Evolutionary conservation across 176 grass and related monocot species (phyloP), one percentile per base, ranked within the genome.

Genomic region (Themeda triandra): DNA sequence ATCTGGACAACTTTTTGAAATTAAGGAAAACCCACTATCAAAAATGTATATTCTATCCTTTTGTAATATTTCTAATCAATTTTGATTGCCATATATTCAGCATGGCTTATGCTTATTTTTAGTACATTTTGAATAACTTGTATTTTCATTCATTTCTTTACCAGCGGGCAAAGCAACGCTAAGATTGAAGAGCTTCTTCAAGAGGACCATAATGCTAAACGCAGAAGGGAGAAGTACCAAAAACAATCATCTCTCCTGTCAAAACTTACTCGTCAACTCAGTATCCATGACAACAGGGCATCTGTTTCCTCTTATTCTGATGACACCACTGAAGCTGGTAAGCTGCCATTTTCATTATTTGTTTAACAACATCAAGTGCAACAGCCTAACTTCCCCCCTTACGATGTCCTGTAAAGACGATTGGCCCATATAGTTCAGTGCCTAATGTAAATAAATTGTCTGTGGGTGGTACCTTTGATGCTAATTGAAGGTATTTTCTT

Each of bases 121-220:
- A 40, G 40, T 77, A 41, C 66, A 30, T 63, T 69, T 80, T 60
- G 37, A 69, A 85, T 73, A 60, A 5, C 13, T 76, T 12, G n/a
- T 80, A 77, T 77, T 63, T 64, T 27, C 53, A 69, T 29, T 68
- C n/a, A 32, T 86, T 90, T 72, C 29, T 74, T 9, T 37, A 66
- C 63, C 77, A 99, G 96, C 72, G 89, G 83, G 36, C 93, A 95
- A 87, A 96, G 90, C 88, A 94, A 83, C 30, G 88, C 53, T 30
- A 96, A 85, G 79, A 99, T 96, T 76, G 96, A 99, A 79, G 96
- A 96, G 81, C 90, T 99, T 67, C 88, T 96, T 59, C 87, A 90
- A 81, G 96, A 96, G 84, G 96, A 99, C 79, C 93, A 94, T 75
- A 99, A 94, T 79, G 93, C 91, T 49, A 99, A 99, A 58, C 82